Percentiles rank a stretch among this genome's conserved stretches.
Conservation (phyloP, 257 asterid genomes). For the Rehmannia glutinosa region DNA sequence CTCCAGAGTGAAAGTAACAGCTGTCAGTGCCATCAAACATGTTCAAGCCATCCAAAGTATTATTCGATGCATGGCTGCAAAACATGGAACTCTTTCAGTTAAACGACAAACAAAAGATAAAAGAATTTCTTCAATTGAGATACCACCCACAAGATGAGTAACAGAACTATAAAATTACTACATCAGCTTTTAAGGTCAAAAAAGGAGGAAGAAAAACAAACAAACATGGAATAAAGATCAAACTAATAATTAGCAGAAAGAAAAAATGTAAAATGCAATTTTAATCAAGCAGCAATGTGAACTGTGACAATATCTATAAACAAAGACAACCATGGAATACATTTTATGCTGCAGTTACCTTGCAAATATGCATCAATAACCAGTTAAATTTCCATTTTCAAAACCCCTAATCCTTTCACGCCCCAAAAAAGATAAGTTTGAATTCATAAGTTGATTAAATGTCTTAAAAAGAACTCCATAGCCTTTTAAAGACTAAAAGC, state of each 20-base stretch:
- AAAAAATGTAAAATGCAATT: background rate
- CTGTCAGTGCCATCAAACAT: slow-evolving; percentile 98
- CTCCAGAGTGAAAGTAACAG: slow-evolving; percentile 94
- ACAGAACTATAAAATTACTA: background rate
- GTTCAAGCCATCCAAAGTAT: slow-evolving; percentile 98
- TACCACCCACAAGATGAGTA: slow-evolving; percentile 12
- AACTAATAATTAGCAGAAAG: background rate
- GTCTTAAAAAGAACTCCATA: too few species aligned
- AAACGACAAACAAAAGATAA: slow-evolving; percentile 15
- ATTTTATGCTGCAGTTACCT: too few species aligned
- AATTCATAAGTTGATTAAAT: background rate
- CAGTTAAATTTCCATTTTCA: too few species aligned
- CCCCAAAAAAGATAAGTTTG: too few species aligned
- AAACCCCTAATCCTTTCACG: too few species aligned
- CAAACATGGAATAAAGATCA: background rate
- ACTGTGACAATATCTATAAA: background rate
- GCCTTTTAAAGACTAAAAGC: too few species aligned
- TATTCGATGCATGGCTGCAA: slow-evolving; percentile 93
- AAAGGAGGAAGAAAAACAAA: background rate
- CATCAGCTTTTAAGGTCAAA: background rate
- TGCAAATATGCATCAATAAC: too few species aligned
- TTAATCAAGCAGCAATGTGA: background rate
- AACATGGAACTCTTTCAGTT: slow-evolving; percentile 17
- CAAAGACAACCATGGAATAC: too few species aligned
- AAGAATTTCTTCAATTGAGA: background rate